Evolutionary conservation across 345 rosid species (phyloP).

Genomic region (Syzygium jambos): DNA sequence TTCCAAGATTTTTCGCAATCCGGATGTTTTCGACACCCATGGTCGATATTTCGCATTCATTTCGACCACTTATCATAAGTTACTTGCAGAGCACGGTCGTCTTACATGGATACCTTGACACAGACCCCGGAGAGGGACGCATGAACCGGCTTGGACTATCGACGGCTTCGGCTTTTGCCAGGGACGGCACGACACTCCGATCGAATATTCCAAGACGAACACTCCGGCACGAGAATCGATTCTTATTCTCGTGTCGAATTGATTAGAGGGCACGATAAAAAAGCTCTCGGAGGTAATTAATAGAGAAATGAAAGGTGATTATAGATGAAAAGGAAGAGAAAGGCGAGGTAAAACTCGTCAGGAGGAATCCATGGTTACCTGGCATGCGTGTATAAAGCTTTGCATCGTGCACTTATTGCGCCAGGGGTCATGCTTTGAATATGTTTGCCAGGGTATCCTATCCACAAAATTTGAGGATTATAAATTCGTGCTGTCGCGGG

Average conservation of each 20-base stretch:
- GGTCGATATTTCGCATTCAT: neutral
- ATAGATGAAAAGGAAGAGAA: neutral
- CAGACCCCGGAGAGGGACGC: neutral
- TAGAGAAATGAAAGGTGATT: neutral
- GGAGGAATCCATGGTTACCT: neutral
- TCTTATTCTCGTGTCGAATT: rapidly evolving
- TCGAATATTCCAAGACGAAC: neutral
- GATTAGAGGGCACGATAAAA: neutral
- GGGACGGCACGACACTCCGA: rapidly evolving
- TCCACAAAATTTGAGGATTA: neutral
- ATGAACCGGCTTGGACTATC: neutral
- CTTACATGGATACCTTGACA: rapidly evolving
- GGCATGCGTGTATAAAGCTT: neutral
- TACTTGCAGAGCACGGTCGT: rapidly evolving
- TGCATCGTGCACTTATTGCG: neutral
- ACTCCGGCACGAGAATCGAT: neutral
- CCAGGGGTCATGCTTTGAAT: neutral
- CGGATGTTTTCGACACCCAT: neutral
- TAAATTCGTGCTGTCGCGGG: neutral
- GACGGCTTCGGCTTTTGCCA: neutral
- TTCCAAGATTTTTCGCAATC: neutral
- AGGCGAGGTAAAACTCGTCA: neutral
- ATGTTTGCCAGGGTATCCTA: neutral
- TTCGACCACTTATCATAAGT: rapidly evolving
- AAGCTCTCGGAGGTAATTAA: neutral